These are phyloP conservation scores for Trichosporon asahii DNA, from an alignment of 1,284 basidiomycete species.

Conservation along the genomic window DNA sequence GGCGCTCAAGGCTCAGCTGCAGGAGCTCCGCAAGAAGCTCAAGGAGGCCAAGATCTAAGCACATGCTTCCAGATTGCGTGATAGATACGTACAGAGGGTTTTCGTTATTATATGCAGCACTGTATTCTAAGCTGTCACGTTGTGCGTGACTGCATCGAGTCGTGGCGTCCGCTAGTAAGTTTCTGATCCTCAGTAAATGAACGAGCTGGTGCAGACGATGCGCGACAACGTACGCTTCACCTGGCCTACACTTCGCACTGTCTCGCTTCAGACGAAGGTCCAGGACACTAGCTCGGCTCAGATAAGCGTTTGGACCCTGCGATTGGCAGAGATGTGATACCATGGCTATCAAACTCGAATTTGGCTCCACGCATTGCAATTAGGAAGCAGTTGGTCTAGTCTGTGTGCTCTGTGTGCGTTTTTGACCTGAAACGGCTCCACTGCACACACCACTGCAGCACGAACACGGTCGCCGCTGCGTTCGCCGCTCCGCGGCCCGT, in stretches of 20 bases:
- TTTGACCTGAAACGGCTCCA: no score
- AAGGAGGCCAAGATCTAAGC: conserved; percentile 35
- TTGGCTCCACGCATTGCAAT: neutral
- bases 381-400: neutral
- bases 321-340: neutral
- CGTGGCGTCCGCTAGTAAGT: neutral
- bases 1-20: conserved; percentile 64
- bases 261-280: neutral
- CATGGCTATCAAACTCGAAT: neutral
- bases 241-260: neutral
- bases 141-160: neutral
- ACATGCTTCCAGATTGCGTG: neutral
- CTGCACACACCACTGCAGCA: neutral
- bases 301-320: neutral
- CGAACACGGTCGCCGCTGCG: neutral
- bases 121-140: neutral
- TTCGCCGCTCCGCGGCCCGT: no score
- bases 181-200: neutral
- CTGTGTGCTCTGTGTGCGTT: neutral
- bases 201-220: neutral
- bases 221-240: neutral
- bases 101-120: conserved; percentile 8
- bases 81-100: conserved; percentile 4
- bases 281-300: neutral
- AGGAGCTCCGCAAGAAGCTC: conserved; percentile 52